Percentiles rank a stretch among this genome's conserved stretches.
Conservation (phyloP, 306 rosid genomes). For the Morella rubra region DNA sequence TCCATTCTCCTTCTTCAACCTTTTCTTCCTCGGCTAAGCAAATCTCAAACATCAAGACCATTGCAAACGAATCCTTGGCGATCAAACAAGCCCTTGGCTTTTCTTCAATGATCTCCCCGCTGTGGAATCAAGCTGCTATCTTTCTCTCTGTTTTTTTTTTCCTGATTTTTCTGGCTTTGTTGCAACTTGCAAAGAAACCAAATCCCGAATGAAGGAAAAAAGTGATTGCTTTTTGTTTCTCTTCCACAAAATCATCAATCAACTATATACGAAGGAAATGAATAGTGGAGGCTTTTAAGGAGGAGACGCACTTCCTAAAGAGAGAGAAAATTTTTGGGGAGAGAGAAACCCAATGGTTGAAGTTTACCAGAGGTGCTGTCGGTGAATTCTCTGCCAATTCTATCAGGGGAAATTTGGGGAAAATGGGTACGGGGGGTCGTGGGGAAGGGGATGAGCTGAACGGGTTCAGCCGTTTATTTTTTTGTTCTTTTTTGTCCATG, state of each 20-base stretch:
- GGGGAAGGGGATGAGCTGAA: too few relatives aligned
- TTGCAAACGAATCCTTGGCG: constrained; percentile 39
- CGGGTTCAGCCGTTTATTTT: too few relatives aligned
- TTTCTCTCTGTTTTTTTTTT: neutral
- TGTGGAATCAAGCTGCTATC: neutral
- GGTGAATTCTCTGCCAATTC: too few relatives aligned
- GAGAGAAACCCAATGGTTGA: constrained; percentile 65
- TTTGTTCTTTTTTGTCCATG: too few relatives aligned
- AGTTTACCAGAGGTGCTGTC: too few relatives aligned
- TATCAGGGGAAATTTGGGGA: too few relatives aligned
- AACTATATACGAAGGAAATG: constrained; percentile 23
- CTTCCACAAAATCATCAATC: constrained; percentile 25
- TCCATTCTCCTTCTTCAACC: constrained; percentile 86
- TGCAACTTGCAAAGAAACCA: constrained; percentile 40
- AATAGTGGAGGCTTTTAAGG: neutral
- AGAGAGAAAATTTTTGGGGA: constrained; percentile 29
- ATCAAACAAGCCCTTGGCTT: constrained; percentile 21
- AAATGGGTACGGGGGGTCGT: too few relatives aligned
- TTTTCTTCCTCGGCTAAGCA: constrained; percentile 50
- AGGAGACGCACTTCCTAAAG: constrained; percentile 2
- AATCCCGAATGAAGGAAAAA: constrained; percentile 34
- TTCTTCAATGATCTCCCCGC: constrained; percentile 20
- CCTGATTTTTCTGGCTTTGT: too few relatives aligned
- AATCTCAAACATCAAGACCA: constrained; percentile 75
- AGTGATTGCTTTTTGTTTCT: constrained; percentile 37